Evolutionary conservation across 1,284 basidiomycete genomes (phyloP).

Genomic region (Erythrobasidium hasegawianum): DNA sequence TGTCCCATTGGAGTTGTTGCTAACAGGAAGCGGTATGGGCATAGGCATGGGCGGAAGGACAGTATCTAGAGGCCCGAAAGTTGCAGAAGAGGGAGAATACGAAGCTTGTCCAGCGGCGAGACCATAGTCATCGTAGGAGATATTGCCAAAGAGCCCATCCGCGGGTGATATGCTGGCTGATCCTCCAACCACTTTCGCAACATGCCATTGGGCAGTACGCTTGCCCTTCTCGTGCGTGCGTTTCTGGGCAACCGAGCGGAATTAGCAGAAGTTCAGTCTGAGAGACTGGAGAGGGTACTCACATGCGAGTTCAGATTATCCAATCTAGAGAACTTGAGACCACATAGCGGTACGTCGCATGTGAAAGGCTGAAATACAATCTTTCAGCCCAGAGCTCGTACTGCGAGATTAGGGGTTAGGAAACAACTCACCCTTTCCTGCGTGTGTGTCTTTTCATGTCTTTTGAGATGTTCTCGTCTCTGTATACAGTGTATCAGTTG

Average conservation of each 20-base stretch:
- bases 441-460: conserved; percentile 35
- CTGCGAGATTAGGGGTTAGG: not conserved
- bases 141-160: not conserved
- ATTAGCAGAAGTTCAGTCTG: not conserved
- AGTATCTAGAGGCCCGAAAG: not conserved
- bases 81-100: not conserved
- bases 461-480: conserved; percentile 26
- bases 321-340: conserved; percentile 22
- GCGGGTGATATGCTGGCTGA: not conserved
- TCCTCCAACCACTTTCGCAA: conserved; percentile 29
- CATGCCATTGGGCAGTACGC: conserved; percentile 31
- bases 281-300: not conserved
- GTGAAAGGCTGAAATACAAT: conserved; percentile 28
- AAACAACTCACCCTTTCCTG: conserved; percentile 16
- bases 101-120: not conserved
- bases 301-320: conserved; percentile 33
- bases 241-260: not conserved
- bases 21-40: not conserved
- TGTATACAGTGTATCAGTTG: not conserved
- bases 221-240: conserved; percentile 33
- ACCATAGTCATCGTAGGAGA: not conserved
- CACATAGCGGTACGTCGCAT: conserved; percentile 32
- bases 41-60: not conserved
- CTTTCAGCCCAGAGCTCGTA: not conserved
- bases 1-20: not conserved